phyloP scores from a whole-genome alignment of 495 filamentous ascomycete genomes.

The Xylaria palmicola region DNA sequence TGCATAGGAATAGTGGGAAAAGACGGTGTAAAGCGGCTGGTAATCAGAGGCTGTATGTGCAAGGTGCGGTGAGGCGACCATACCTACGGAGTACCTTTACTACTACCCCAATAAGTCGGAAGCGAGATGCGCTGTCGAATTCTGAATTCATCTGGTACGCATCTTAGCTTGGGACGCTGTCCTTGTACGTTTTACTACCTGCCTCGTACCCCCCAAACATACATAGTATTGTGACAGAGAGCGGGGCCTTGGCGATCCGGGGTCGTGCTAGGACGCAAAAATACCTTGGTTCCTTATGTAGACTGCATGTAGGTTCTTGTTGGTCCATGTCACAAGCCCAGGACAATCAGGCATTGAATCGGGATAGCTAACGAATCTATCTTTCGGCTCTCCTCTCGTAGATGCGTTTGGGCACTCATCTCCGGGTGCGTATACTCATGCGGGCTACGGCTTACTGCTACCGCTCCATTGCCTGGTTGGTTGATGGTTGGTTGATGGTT shows the following conservation, averaged over 20 bases:
- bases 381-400: neutral
- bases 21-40: conserved; percentile 15
- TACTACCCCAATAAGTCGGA: neutral
- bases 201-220: neutral
- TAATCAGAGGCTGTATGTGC: neutral
- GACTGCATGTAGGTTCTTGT: neutral
- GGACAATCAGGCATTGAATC: neutral
- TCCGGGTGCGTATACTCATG: neutral
- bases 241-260: neutral
- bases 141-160: neutral
- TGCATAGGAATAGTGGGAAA: conserved; percentile 13
- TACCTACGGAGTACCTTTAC: no score
- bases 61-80: conserved; percentile 4
- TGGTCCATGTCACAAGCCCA: neutral
- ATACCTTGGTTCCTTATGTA: neutral
- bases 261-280: neutral
- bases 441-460: neutral
- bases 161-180: neutral
- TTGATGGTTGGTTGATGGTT: neutral
- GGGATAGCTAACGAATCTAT: neutral
- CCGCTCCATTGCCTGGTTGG: neutral
- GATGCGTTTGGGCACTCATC: neutral
- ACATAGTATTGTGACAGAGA: neutral
- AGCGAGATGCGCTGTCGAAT: neutral
- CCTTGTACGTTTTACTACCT: neutral